phyloP scores from a whole-genome alignment of 345 rosid genomes.

The Dovyalis caffra region DNA sequence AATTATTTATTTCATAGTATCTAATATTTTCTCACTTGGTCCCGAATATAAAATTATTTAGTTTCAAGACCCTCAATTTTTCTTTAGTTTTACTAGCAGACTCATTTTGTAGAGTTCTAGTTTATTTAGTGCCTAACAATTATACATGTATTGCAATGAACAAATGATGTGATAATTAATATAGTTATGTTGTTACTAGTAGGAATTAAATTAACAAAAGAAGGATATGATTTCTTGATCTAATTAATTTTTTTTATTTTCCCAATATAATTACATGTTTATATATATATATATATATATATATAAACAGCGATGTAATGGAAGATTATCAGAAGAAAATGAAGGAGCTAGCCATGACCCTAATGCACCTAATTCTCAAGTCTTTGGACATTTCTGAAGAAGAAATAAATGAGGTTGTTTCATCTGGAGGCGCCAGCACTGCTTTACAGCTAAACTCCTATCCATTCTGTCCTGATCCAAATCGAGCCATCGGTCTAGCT shows the following conservation, averaged over 20 bases:
- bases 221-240: neutral
- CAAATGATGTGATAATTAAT: no score
- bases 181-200: neutral
- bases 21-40: neutral
- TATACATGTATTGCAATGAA: no score
- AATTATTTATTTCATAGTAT: no score
- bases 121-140: no score
- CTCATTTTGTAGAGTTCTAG: no score
- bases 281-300: neutral
- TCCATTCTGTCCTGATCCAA: slow-evolving; percentile 76
- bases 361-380: slow-evolving; percentile 45
- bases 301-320: slow-evolving; percentile 47
- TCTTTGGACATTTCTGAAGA: slow-evolving; percentile 39
- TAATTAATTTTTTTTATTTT: neutral
- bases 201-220: neutral
- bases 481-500: slow-evolving; percentile 74
- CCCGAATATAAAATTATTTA: neutral
- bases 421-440: slow-evolving; percentile 10
- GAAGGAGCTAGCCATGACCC: slow-evolving; percentile 48
- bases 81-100: no score
- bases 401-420: slow-evolving; percentile 28
- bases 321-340: slow-evolving; percentile 69
- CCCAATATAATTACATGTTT: neutral
- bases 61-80: no score
- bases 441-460: slow-evolving; percentile 79